Evolutionary conservation across 176 grass and related monocot genomes (phyloP).

Genomic region (Chloris gayana): DNA sequence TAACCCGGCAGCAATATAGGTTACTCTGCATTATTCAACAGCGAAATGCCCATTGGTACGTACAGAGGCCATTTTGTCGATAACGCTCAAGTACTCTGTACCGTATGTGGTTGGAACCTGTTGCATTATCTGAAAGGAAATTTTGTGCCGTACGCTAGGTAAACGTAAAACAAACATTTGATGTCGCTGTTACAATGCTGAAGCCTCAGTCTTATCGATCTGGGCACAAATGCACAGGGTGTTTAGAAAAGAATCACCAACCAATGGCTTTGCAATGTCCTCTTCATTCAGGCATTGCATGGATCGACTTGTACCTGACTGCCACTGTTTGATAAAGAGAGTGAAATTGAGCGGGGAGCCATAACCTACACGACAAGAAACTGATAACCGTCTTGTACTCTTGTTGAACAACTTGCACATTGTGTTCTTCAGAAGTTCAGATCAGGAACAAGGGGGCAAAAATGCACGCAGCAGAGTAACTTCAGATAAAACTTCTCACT

Average conservation of each 20-base stretch:
- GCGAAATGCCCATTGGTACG: background rate
- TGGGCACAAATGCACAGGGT: background rate
- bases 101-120: background rate
- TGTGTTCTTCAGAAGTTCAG: background rate
- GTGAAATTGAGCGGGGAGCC: background rate
- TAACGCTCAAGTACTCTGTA: slow-evolving; percentile 5
- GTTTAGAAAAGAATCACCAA: background rate
- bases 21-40: background rate
- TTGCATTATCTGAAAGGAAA: background rate
- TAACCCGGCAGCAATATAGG: background rate
- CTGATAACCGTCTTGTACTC: background rate
- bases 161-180: slow-evolving; percentile 6
- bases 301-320: background rate
- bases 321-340: background rate
- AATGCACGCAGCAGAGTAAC: background rate
- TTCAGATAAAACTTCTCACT: background rate
- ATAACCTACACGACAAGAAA: background rate
- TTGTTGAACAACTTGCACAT: background rate
- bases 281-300: background rate
- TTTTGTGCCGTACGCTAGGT: background rate
- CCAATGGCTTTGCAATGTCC: background rate
- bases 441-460: background rate
- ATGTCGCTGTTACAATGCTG: slow-evolving; percentile 5
- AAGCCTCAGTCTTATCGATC: slow-evolving; percentile 23
- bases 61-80: slow-evolving; percentile 23